Conservation (phyloP, 2,329 filamentous ascomycete species). For the Corniculantispora saksenae region DNA sequence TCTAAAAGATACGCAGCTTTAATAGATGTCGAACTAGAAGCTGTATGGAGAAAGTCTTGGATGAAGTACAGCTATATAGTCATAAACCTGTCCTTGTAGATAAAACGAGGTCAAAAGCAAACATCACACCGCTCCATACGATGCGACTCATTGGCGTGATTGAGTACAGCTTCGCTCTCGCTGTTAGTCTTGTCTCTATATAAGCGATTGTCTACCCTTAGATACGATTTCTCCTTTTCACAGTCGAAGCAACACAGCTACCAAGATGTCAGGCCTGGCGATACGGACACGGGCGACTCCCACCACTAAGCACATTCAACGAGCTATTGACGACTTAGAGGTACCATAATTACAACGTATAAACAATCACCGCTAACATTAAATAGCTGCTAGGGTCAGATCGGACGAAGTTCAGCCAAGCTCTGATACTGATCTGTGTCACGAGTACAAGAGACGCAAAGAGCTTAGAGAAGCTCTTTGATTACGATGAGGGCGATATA, state of each 20-base stretch:
- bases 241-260: too few relatives aligned
- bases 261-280: not conserved
- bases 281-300: not conserved
- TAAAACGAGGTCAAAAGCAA: not conserved
- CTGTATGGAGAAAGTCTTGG: not conserved
- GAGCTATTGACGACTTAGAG: not conserved
- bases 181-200: too few relatives aligned
- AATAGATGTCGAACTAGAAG: too few relatives aligned
- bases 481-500: not conserved
- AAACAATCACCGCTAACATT: not conserved
- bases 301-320: not conserved
- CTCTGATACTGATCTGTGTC: not conserved
- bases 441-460: not conserved
- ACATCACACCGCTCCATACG: not conserved
- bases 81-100: not conserved
- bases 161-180: not conserved
- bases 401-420: not conserved
- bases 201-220: too few relatives aligned
- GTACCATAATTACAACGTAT: not conserved
- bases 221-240: too few relatives aligned
- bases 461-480: not conserved
- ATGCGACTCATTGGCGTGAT: not conserved
- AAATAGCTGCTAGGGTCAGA: not conserved
- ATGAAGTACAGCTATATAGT: not conserved
- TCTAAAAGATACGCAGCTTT: too few relatives aligned